phyloP scores from a whole-genome alignment of 306 rosid species.

The Styphnolobium japonicum region DNA sequence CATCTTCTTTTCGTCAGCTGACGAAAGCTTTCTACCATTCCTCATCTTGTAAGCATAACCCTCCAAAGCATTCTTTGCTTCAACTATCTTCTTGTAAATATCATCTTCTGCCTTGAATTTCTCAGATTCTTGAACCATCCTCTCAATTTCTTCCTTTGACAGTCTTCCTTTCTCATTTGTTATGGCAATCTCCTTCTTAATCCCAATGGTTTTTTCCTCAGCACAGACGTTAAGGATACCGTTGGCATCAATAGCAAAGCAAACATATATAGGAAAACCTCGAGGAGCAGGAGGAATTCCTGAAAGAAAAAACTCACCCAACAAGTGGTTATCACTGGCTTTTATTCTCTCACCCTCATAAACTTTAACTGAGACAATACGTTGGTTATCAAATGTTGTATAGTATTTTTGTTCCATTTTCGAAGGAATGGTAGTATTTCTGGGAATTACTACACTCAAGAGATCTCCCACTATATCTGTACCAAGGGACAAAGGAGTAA shows the following conservation, averaged over 20 bases:
- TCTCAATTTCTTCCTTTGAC: too few relatives aligned
- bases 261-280: slow-evolving; percentile 28
- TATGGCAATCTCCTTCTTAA: slow-evolving; percentile 33
- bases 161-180: slow-evolving; percentile 35
- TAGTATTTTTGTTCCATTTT: slow-evolving; percentile 31
- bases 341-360: slow-evolving; percentile 54
- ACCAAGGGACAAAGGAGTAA: slow-evolving; percentile 46
- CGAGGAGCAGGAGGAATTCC: slow-evolving; percentile 37
- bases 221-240: slow-evolving; percentile 39
- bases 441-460: slow-evolving; percentile 42
- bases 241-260: slow-evolving; percentile 44
- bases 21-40: slow-evolving; percentile 25
- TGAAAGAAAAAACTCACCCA: slow-evolving; percentile 23
- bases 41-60: slow-evolving; percentile 36
- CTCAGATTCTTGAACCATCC: slow-evolving; percentile 39
- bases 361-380: background rate
- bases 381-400: slow-evolving; percentile 34
- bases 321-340: slow-evolving; percentile 38
- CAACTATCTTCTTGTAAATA: slow-evolving; percentile 34
- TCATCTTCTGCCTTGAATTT: slow-evolving; percentile 40
- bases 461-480: slow-evolving; percentile 34
- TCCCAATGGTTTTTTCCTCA: slow-evolving; percentile 30
- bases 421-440: slow-evolving; percentile 46
- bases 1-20: too few relatives aligned
- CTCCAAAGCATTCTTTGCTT: slow-evolving; percentile 31